Evolutionary conservation across 1,284 basidiomycete genomes (phyloP), one percentile per base, ranked within the genome.

Genomic region (Mrakiaceae sp.): DNA sequence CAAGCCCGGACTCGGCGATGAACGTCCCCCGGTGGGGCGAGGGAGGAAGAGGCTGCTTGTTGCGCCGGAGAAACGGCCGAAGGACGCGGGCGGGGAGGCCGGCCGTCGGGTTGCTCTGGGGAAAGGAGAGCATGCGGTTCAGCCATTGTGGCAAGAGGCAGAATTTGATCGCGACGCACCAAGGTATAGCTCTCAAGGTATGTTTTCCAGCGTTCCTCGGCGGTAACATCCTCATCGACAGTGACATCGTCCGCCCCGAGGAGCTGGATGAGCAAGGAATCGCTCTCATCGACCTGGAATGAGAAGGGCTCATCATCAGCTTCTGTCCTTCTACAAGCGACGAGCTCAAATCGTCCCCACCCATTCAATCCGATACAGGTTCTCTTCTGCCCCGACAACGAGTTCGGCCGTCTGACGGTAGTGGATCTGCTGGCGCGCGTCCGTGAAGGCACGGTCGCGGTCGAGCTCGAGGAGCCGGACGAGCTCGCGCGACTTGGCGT

Each of bases 361-460:
- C 87, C 91, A 96, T 76, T 94, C 91, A 57, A 97, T 83, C 27
- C 90, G 83, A 80, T 90, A 97, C n/a, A 97, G 78, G 73, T 90
- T 92, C 75, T 98, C 95, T 64, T 97, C 93, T 0, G 86, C 82
- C 1, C 88, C 90, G 54, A 95, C 76, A 5, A 90, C 82, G 59
- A 83, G 86, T 73, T 97, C 94, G 0, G 87, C 88, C 62, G 84
- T 84, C 73, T 87, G 84, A 56, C 93, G 82, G 69, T 86, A 86
- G 58, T 88, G 90, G 68, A 90, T 89, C 72, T 90, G 86, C 70
- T 94, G 90, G 68, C 92, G 85, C 1, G 85, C 86, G 0, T 87
- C 87, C 1, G 79, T 76, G 39, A 84, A 76, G n/a, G 84, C 81
- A 12, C 72, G 66, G 1, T 69, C 67, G 51, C 91, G 80, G 69